phyloP scores from a whole-genome alignment of 495 filamentous ascomycete species.

The Penicillium coffeae region DNA sequence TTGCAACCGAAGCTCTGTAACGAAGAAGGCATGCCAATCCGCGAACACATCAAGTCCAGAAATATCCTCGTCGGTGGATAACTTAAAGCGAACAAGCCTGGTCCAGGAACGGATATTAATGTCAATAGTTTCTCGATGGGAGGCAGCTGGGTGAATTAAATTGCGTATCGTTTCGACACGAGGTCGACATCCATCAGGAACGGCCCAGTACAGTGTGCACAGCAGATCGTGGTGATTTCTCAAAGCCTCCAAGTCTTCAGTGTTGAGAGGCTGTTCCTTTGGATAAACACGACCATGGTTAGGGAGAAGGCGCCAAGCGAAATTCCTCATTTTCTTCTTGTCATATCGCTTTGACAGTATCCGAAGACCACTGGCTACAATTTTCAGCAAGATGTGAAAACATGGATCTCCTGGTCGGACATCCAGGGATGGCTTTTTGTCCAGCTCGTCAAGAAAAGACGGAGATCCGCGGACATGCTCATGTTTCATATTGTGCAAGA shows the following conservation, averaged over 20 bases:
- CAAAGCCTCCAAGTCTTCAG: constrained; percentile 77
- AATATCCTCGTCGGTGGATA: constrained; percentile 54
- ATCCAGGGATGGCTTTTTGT: constrained; percentile 55
- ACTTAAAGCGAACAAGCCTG: constrained; percentile 70
- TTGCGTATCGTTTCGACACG: constrained; percentile 66
- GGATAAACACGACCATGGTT: constrained; percentile 85
- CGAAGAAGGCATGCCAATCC: constrained; percentile 64
- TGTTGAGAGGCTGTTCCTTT: constrained; percentile 70
- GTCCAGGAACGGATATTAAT: constrained; percentile 81
- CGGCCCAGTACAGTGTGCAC: constrained; percentile 81
- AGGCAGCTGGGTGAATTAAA: constrained; percentile 71
- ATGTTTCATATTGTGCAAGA: constrained; percentile 67
- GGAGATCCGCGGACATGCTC: constrained; percentile 77
- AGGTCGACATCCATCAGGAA: constrained; percentile 68
- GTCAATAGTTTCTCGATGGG: constrained; percentile 80
- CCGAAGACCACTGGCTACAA: constrained; percentile 66
- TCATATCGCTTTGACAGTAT: constrained; percentile 55
- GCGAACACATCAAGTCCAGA: constrained; percentile 55
- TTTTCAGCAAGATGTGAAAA: constrained; percentile 91
- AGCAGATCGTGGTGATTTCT: constrained; percentile 94
- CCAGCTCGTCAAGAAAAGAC: constrained; percentile 70
- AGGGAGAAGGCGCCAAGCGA: constrained; percentile 76
- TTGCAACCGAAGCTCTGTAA: constrained; percentile 53
- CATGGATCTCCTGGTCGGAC: constrained; percentile 69
- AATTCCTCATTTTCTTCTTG: constrained; percentile 69